Evolutionary conservation across 1,284 basidiomycete species (phyloP), one percentile per base, ranked within the genome.

Genomic region (Malassezia sp.): DNA sequence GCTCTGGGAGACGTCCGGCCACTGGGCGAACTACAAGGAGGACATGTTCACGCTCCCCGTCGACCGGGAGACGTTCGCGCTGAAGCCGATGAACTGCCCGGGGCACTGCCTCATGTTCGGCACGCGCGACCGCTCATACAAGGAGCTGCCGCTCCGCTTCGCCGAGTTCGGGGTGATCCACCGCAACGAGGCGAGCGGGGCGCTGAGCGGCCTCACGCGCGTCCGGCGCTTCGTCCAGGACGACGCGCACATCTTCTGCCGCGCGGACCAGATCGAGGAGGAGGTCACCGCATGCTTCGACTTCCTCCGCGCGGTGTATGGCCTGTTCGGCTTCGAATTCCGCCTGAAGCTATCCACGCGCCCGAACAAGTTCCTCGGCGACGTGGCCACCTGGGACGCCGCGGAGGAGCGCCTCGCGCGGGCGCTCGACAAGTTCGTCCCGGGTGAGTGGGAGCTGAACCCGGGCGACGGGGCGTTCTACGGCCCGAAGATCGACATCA

Each of bases 81-180:
- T 63, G 42, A 96, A 96, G 74, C 93, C 93, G 15, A 99, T 99
- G 93, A 99, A 99, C 73, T 97, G 93, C 71, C 93, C 93, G 0
- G 91, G 91, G 8, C 93, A 97, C 73, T 90, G 86, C 71, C 74
- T 97, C 51, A 87, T 97, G 67, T 99, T 97, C 67, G 91, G 88
- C 72, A 83, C 85, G 15, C 79, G 86, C 53, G 91, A 96, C 72
- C 80, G 93, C 53, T 84, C 82, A 52, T 96, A 96, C 76, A 85
- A 84, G 71, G 93, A 99, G 73, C 77, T 97, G 17, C 93, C 93
- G 2, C 81, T 99, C 57, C 81, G 93, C 17, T 85, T 95, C 80
- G 93, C 93, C 14, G 93, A 99, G 71, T 99, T 99, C 67, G 93
- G 93, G 65, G 88, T 97, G 52, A 78, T 97, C 49, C 93, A 97